phyloP scores from a whole-genome alignment of 495 filamentous ascomycete genomes.

The Hypoxylon lienhwacheense region DNA sequence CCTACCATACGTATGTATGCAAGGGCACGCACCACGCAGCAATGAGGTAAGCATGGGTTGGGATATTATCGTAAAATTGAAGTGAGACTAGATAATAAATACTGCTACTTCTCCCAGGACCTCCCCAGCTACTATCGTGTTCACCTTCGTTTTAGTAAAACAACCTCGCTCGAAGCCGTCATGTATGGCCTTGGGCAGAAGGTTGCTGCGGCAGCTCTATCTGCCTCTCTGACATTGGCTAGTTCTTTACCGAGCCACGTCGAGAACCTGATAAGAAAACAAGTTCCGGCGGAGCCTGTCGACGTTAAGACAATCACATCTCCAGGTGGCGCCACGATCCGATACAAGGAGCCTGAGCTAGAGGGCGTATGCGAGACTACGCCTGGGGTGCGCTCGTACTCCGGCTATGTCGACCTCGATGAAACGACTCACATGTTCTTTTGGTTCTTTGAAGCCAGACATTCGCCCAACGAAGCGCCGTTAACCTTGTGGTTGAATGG shows the following conservation, averaged over 20 bases:
- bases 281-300: conserved; percentile 48
- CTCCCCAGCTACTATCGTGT: not conserved
- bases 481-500: conserved; percentile 65
- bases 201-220: conserved; percentile 29
- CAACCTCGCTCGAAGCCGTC: not conserved
- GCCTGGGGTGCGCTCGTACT: conserved; percentile 38
- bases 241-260: conserved; percentile 32
- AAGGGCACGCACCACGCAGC: too few relatives aligned
- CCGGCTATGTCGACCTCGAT: conserved; percentile 49
- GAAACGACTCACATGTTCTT: conserved; percentile 68
- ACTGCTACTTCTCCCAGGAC: not conserved
- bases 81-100: too few relatives aligned
- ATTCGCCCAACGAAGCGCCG: conserved; percentile 57
- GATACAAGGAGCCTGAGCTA: conserved; percentile 57
- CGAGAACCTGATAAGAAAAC: conserved; percentile 44
- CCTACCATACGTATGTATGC: too few relatives aligned
- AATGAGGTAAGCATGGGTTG: too few relatives aligned
- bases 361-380: conserved; percentile 44
- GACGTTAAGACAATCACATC: conserved; percentile 61
- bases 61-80: too few relatives aligned
- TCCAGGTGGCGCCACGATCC: conserved; percentile 56
- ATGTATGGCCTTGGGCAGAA: conserved; percentile 12
- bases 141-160: conserved; percentile 1
- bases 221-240: conserved; percentile 39
- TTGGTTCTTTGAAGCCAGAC: conserved; percentile 69